Conservation (phyloP, 164 flowering plant species). For the Tinospora cordifolia region DNA sequence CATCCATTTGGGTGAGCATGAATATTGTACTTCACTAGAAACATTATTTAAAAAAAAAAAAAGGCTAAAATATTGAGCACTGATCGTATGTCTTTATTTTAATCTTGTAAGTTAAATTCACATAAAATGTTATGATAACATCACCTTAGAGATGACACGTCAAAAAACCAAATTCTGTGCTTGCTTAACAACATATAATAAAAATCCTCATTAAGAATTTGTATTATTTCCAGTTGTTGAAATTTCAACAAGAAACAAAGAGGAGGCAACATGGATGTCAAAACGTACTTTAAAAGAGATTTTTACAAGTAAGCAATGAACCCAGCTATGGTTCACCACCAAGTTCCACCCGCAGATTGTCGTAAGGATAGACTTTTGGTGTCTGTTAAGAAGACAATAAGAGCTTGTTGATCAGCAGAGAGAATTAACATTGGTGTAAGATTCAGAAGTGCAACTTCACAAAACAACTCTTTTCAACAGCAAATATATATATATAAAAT, state of each 20-base stretch:
- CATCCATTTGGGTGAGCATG: no score
- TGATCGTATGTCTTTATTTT: no score
- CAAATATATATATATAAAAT: not conserved
- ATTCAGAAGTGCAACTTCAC: not conserved
- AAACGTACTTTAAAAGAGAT: not conserved
- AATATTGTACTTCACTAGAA: no score
- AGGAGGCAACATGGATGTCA: not conserved
- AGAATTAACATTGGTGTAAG: not conserved
- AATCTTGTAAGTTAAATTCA: no score
- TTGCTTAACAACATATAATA: not conserved
- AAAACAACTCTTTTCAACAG: not conserved
- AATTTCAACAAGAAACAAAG: not conserved
- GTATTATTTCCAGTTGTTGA: slow-evolving; percentile 6
- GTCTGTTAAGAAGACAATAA: slow-evolving; percentile 39
- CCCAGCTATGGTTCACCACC: slow-evolving; percentile 74
- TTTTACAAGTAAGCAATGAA: not conserved
- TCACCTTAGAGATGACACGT: not conserved
- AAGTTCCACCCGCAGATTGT: slow-evolving; percentile 91
- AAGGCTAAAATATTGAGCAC: no score
- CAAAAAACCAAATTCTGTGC: not conserved
- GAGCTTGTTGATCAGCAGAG: slow-evolving; percentile 3
- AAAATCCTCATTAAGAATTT: not conserved
- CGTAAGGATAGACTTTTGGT: slow-evolving; percentile 93
- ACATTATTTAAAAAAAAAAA: no score
- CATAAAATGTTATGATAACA: not conserved